Conservation (phyloP, 2,329 filamentous ascomycete species). For the Hypoxylon sp. region DNA sequence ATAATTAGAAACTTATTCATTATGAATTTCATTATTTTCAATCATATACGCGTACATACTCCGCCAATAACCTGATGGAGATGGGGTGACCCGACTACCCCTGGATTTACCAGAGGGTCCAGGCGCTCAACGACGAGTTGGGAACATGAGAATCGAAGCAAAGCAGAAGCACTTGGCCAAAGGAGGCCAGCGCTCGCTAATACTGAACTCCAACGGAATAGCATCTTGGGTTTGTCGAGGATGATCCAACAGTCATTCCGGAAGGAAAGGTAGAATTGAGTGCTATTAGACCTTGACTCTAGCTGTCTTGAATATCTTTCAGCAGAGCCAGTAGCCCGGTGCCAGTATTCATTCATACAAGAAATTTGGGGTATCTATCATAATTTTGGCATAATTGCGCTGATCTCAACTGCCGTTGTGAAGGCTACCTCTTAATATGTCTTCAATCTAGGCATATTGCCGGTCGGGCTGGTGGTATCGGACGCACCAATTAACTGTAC, state of each 20-base stretch:
- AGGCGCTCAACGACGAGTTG: conserved; percentile 49
- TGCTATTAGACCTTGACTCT: conserved; percentile 1
- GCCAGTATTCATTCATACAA: neutral
- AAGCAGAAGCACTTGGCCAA: conserved; percentile 32
- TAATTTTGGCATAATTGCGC: conserved; percentile 11
- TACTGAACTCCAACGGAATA: conserved; percentile 11
- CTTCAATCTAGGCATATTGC: conserved; percentile 35
- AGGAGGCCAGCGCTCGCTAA: conserved; percentile 13
- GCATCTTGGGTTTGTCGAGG: conserved; percentile 25
- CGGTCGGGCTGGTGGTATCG: conserved; percentile 6
- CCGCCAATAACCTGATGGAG: conserved; percentile 51
- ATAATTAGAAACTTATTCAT: conserved; percentile 3
- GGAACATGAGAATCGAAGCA: conserved; percentile 49
- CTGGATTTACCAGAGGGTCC: conserved; percentile 48
- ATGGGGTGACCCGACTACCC: conserved; percentile 46
- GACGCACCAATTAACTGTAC: conserved; percentile 30
- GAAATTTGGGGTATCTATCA: neutral
- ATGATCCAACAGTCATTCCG: neutral
- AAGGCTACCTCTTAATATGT: conserved; percentile 35
- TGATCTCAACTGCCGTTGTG: conserved; percentile 28
- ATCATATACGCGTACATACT: conserved; percentile 33
- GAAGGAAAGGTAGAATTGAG: neutral
- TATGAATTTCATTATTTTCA: neutral
- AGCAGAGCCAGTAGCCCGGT: neutral
- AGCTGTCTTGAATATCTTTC: conserved; percentile 1